Base-by-base conservation (phyloP, 192 early-diverging fungal species). In the Funneliformis mosseae region DNA sequence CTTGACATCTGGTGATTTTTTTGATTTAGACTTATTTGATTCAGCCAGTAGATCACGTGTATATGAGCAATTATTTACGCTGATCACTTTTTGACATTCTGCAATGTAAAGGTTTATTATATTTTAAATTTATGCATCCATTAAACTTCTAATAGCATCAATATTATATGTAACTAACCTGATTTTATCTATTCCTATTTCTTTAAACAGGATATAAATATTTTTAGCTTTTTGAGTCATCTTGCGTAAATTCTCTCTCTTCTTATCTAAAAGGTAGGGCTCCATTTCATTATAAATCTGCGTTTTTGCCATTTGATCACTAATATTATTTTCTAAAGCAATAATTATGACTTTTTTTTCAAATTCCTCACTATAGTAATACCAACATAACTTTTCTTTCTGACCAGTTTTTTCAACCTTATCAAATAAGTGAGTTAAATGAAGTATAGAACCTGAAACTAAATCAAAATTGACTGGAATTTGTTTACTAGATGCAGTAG, bases 361-460 rank as follows among this genome's bases (percentile, higher is more conserved):
- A n/a, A 16, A 46, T 73, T 46, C 71, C 71, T 73, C 43, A 73
- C 71, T 73, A 50, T 73, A 73, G n/a, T 73, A 73, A 73, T 73
- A 73, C 71, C 43, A 46, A 45, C 42, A 21, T 41, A 73, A 73
- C 42, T 73, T 73, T 73, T 73, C 46, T 73, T 73, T 73, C 25
- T 21, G 42, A 21, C 71, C 71, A 48, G 71, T 73, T 73, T 73
- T 48, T 46, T 73, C n/a, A n/a, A n/a, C n/a, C n/a, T n/a, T n/a
- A n/a, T n/a, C n/a, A n/a, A n/a, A n/a, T n/a, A n/a, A n/a, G 1
- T 45, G 71, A 48, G 46, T 21, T 46, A 73, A 73, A 45, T 73
- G 18, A 73, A 12, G 23, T 73, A 73, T 18, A 45, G 71, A 73
- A 73, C 42, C 71, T 43, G 71, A 43, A 25, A 16, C n/a, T 73